phyloP scores from a whole-genome alignment of 192 early-diverging fungal species.

The Mortierella hygrophila region DNA sequence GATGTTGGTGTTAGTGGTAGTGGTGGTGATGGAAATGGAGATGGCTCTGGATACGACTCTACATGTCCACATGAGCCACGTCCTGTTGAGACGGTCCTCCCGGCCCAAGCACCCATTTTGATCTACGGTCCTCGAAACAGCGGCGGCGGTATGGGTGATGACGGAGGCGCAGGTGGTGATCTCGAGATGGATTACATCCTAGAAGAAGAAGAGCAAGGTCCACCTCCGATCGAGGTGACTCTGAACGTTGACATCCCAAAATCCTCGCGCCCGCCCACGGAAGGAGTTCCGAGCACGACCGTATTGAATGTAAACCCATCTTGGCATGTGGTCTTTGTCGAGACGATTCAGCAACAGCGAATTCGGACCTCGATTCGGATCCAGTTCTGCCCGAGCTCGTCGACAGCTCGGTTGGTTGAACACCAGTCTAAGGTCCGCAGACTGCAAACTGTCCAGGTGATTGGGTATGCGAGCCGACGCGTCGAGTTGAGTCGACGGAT shows the following conservation, averaged over 20 bases:
- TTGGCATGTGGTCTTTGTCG: conserved; percentile 51
- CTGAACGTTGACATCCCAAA: conserved; percentile 49
- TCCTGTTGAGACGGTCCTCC: not conserved
- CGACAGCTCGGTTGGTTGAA: not conserved
- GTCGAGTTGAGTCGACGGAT: conserved; percentile 41
- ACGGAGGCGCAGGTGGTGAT: not conserved
- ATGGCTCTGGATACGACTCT: not conserved
- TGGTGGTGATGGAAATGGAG: not conserved
- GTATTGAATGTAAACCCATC: conserved; percentile 44
- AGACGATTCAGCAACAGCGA: conserved; percentile 22
- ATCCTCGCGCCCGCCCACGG: conserved; percentile 13
- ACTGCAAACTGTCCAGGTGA: conserved; percentile 36
- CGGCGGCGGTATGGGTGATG: not conserved
- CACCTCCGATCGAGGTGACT: conserved; percentile 32
- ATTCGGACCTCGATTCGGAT: conserved; percentile 22
- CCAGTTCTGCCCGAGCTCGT: conserved; percentile 38
- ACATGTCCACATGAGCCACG: not conserved
- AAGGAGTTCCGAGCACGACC: conserved; percentile 17
- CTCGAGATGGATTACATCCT: not conserved
- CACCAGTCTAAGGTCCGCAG: conserved; percentile 13
- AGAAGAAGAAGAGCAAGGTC: conserved; percentile 18
- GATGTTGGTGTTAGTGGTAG: not conserved
- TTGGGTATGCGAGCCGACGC: conserved; percentile 37
- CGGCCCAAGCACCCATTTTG: conserved; percentile 23
- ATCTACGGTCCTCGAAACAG: conserved; percentile 2